Evolutionary conservation across 2,329 filamentous ascomycete genomes (phyloP), one percentile per base, ranked within the genome.

Genomic region (Pseudocercospora cruenta): DNA sequence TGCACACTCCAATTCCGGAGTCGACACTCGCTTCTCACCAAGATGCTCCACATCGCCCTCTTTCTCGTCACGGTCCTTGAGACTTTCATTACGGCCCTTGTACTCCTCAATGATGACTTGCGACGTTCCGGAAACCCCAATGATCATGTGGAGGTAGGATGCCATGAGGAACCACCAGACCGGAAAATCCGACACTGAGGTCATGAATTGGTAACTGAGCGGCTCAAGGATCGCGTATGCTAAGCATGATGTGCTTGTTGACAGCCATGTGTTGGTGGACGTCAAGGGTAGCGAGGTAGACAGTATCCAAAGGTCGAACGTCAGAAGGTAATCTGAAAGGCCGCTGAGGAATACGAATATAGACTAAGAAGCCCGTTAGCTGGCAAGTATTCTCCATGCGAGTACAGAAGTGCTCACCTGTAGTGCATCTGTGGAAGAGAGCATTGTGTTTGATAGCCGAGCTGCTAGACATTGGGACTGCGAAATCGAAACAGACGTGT

Each of bases 171-270:
- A 45, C 58, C 58, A 65, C 58, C 49, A 61, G 28, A 60, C 45
- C 10, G 58, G 26, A 4, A 60, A n/a, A 49, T 49, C 51, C 4
- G 63, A 65, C 9, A 65, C 16, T 5, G 63, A 55, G 9, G 58
- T 65, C 63, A 65, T 65, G 14, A 61, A n/a, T 26, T 36, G 43
- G 33, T 61, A 49, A 4, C 12, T 49, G 4, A 61, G 43, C n/a
- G 63, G 63, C n/a, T 65, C 63, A 12, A 61, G 14, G 33, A 65
- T 36, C 4, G 63, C 63, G 22, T 65, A 65, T 4, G 43, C 33
- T 21, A 65, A 16, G 28, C 58, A 65, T 31, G 63, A 45, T n/a
- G 33, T 47, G 22, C 36, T 12, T 4, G 58, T 54, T 2, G 58
- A 28, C 16, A 39, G 33, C 58, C 58, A 63, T 63, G 22, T 39